Percentiles rank a stretch among this genome's conserved stretches.
These are phyloP conservation scores for Amylocystis lapponica DNA, from an alignment of 768 basidiomycete species.

Conservation along the genomic window DNA sequence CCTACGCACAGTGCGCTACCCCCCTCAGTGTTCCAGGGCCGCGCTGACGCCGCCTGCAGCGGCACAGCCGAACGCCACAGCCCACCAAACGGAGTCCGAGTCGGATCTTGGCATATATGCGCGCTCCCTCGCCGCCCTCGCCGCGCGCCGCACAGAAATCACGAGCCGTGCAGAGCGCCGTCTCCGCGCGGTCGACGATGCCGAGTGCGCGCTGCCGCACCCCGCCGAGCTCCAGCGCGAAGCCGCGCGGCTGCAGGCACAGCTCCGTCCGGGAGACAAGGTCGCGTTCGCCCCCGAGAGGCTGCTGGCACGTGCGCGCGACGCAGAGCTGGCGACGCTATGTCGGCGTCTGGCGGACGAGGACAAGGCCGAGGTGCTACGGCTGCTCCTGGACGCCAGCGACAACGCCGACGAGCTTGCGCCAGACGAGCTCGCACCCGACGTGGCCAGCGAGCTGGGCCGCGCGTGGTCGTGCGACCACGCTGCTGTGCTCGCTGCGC, in stretches of 20 bases:
- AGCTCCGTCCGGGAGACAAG: background rate
- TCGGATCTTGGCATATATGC: background rate
- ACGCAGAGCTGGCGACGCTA: slow-evolving; percentile 6
- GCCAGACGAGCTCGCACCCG: slow-evolving; percentile 3
- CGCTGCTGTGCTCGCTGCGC: slow-evolving; percentile 17
- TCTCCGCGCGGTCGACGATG: slow-evolving; percentile 3
- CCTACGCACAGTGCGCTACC: too few species aligned
- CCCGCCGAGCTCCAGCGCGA: slow-evolving; percentile 4
- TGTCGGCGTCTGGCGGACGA: background rate
- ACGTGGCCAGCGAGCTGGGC: slow-evolving; percentile 24
- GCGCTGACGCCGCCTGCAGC: background rate
- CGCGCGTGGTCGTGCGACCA: slow-evolving; percentile 30
- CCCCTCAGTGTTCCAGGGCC: background rate
- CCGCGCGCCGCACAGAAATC: slow-evolving; percentile 1
- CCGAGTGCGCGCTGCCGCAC: slow-evolving; percentile 1
- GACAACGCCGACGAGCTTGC: background rate
- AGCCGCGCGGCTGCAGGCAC: background rate
- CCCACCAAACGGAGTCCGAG: background rate
- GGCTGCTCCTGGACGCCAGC: background rate
- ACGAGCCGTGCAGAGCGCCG: slow-evolving; percentile 6
- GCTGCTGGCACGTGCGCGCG: slow-evolving; percentile 1
- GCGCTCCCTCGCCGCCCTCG: background rate
- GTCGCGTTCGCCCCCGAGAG: background rate
- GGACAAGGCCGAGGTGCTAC: background rate
- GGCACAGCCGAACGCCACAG: background rate